A percentile compares a stretch with the other conserved stretches of the same genome.
phyloP scores from a whole-genome alignment of 2,329 filamentous ascomycete species.

The Sporothrix luriei region DNA sequence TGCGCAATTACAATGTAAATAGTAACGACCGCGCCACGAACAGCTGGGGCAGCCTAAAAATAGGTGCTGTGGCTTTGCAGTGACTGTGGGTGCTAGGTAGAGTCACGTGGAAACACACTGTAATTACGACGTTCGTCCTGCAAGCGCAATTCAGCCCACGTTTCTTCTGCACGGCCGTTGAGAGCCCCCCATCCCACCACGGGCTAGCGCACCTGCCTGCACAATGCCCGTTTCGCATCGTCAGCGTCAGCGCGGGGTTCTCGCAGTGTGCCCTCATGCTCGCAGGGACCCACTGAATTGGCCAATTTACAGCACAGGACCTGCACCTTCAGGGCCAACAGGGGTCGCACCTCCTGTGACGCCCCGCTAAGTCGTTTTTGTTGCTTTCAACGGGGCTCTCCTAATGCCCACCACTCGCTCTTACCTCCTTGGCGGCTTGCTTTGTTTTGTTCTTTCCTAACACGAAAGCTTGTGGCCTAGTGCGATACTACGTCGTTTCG shows the following conservation, averaged over 20 bases:
- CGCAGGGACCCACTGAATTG: neutral
- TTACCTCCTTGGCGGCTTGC: slow-evolving; percentile 18
- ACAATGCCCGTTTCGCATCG: slow-evolving; percentile 9
- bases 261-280: neutral
- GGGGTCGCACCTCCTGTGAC: slow-evolving; percentile 11
- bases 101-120: slow-evolving; percentile 13
- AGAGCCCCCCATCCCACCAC: neutral
- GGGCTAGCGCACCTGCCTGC: slow-evolving; percentile 32
- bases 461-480: slow-evolving; percentile 18
- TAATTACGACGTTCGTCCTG: no score
- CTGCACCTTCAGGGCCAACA: no score
- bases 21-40: neutral
- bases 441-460: slow-evolving; percentile 27
- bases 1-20: no score
- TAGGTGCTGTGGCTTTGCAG: neutral
- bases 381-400: neutral
- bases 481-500: slow-evolving; percentile 17
- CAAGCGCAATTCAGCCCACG: neutral
- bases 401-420: neutral
- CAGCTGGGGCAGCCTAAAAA: neutral
- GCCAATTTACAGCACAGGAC: neutral
- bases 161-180: neutral
- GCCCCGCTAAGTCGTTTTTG: neutral
- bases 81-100: neutral
- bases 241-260: slow-evolving; percentile 27